A percentile compares a stretch with the other conserved stretches of the same genome.
Conservation (phyloP, 2,329 filamentous ascomycete genomes). For the Alternaria postmessia region DNA sequence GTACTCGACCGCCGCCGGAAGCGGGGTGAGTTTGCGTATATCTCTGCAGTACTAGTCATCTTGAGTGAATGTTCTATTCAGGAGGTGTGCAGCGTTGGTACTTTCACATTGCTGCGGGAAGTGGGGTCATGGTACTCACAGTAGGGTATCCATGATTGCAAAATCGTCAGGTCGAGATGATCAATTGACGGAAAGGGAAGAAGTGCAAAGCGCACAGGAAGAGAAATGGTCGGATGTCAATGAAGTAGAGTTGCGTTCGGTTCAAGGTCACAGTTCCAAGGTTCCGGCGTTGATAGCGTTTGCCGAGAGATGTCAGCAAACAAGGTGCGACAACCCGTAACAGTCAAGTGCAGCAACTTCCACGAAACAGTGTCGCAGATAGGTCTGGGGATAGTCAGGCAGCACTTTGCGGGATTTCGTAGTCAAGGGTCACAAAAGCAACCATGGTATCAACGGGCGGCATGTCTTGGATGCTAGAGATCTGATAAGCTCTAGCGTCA, state of each 20-base stretch:
- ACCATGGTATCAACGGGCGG: slow-evolving; percentile 15
- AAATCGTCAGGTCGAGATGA: slow-evolving; percentile 16
- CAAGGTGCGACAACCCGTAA: slow-evolving; percentile 26
- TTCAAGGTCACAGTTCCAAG: slow-evolving; percentile 23
- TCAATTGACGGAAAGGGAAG: slow-evolving; percentile 13
- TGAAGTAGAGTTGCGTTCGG: slow-evolving; percentile 24
- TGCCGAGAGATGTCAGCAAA: slow-evolving; percentile 33
- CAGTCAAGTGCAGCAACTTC: slow-evolving; percentile 15
- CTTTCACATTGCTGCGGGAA: slow-evolving; percentile 20
- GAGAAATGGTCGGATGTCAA: slow-evolving; percentile 11
- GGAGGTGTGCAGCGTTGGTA: slow-evolving; percentile 4
- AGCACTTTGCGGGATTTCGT: slow-evolving; percentile 15
- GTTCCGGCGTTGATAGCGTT: slow-evolving; percentile 26
- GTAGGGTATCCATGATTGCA: slow-evolving; percentile 65
- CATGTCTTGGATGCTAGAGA: slow-evolving; percentile 1
- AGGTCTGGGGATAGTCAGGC: slow-evolving; percentile 12
- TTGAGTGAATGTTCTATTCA: slow-evolving; percentile 26
- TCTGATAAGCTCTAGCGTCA: slow-evolving; percentile 18
- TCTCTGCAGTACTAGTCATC: slow-evolving; percentile 77
- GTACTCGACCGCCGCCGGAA: slow-evolving; percentile 94
- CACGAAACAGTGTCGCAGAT: slow-evolving; percentile 21
- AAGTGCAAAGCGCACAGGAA: slow-evolving; percentile 12
- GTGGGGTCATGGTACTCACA: slow-evolving; percentile 59
- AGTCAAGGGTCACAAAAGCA: slow-evolving; percentile 22
- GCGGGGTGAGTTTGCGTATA: slow-evolving; percentile 87